phyloP scores from a whole-genome alignment of 768 basidiomycete species.

The Calocybe indica region DNA sequence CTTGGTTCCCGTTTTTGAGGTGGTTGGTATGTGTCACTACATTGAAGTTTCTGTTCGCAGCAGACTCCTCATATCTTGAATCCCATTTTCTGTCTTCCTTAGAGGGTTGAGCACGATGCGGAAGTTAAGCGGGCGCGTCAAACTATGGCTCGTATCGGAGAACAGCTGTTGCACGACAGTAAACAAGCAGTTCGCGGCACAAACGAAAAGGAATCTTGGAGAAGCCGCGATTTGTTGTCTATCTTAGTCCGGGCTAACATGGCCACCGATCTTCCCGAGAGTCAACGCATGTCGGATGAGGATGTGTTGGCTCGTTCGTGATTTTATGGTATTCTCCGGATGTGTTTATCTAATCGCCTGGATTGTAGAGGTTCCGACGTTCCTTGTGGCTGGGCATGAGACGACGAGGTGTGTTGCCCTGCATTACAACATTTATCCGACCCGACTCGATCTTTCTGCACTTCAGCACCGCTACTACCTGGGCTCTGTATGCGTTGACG shows the following conservation, averaged over 20 bases:
- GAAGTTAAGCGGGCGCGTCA: constrained; percentile 16
- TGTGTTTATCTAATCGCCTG: not conserved
- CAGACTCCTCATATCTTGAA: too few species aligned
- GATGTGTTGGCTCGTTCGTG: constrained; percentile 37
- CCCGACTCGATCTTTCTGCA: not conserved
- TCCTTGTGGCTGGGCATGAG: constrained; percentile 44
- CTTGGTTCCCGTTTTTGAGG: constrained; percentile 25
- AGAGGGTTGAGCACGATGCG: constrained; percentile 12
- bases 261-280: constrained; percentile 39
- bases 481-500: constrained; percentile 54
- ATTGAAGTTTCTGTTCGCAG: too few species aligned
- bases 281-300: constrained; percentile 37
- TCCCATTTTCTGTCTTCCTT: not conserved
- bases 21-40: constrained; percentile 9
- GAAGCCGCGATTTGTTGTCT: constrained; percentile 44
- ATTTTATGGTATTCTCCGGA: not conserved
- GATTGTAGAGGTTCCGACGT: constrained; percentile 39
- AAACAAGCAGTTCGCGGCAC: constrained; percentile 23
- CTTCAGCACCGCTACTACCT: constrained; percentile 39
- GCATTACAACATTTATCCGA: not conserved
- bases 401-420: constrained; percentile 29
- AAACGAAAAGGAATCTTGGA: constrained; percentile 3
- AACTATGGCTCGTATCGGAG: constrained; percentile 36
- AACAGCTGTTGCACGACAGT: constrained; percentile 33
- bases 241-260: constrained; percentile 44